These are phyloP conservation scores for Diaporthe ampelina DNA, from an alignment of 2,329 filamentous ascomycete species.

Conservation along the genomic window DNA sequence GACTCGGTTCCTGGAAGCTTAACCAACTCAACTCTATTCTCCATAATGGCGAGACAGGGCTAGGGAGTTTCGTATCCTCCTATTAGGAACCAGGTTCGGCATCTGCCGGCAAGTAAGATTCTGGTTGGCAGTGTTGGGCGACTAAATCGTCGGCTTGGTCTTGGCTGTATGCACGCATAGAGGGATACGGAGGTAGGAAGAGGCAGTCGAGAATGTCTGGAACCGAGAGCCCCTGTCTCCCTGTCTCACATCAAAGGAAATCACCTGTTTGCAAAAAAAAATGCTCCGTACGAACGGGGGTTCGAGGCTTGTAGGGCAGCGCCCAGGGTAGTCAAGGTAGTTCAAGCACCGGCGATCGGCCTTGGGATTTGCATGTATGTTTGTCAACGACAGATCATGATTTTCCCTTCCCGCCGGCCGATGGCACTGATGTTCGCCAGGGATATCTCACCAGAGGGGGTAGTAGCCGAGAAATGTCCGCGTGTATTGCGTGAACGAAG, in stretches of 20 bases:
- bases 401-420: slow-evolving; percentile 26
- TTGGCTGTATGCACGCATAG: not conserved
- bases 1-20: not conserved
- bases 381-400: slow-evolving; percentile 27
- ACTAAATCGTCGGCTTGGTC: not conserved
- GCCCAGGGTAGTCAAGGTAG: not conserved
- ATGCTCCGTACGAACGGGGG: slow-evolving; percentile 8
- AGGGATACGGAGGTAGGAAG: not conserved
- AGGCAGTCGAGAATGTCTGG: slow-evolving; percentile 1
- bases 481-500: not conserved
- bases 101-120: not conserved
- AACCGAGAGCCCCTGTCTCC: slow-evolving; percentile 19
- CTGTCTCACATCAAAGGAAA: slow-evolving; percentile 31
- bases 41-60: slow-evolving; percentile 12
- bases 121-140: not conserved
- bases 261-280: slow-evolving; percentile 29
- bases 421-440: slow-evolving; percentile 28
- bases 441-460: not conserved
- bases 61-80: slow-evolving; percentile 10
- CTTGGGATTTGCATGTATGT: slow-evolving; percentile 26
- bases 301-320: slow-evolving; percentile 11
- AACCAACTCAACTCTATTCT: not conserved
- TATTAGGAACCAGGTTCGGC: not conserved
- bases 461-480: slow-evolving; percentile 31
- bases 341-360: slow-evolving; percentile 23